Evolutionary conservation across 257 asterid genomes (phyloP).

Genomic region (Solanum neorickii): DNA sequence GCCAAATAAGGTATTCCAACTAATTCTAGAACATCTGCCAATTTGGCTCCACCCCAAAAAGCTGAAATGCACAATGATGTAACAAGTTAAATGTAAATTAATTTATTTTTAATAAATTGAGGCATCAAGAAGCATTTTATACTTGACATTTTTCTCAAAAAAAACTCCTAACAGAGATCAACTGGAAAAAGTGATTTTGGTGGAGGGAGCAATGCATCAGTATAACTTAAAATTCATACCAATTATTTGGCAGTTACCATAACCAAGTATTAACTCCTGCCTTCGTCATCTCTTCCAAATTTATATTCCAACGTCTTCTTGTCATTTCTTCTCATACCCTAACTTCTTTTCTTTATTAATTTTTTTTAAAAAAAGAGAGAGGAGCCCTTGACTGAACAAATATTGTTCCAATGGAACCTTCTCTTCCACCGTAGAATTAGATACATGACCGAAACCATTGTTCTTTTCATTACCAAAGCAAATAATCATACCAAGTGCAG

Average conservation of each 20-base stretch:
- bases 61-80: constrained; percentile 35
- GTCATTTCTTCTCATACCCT: not conserved
- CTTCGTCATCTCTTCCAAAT: not conserved
- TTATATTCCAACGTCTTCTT: not conserved
- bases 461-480: not conserved
- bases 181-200: not conserved
- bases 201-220: not conserved
- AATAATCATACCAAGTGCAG: not conserved
- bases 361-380: not conserved
- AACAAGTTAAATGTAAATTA: not conserved
- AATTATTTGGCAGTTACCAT: not conserved
- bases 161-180: not conserved
- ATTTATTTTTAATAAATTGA: not conserved
- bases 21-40: constrained; percentile 86
- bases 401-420: not conserved
- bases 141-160: not conserved
- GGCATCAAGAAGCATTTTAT: not conserved
- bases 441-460: not conserved
- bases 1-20: constrained; percentile 68
- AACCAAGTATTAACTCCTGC: not conserved
- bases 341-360: not conserved
- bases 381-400: not conserved
- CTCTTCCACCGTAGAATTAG: not conserved
- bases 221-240: not conserved
- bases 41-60: constrained; percentile 89